Conservation (phyloP, 2,329 filamentous ascomycete genomes). For the Sclerotinia minor region DNA sequence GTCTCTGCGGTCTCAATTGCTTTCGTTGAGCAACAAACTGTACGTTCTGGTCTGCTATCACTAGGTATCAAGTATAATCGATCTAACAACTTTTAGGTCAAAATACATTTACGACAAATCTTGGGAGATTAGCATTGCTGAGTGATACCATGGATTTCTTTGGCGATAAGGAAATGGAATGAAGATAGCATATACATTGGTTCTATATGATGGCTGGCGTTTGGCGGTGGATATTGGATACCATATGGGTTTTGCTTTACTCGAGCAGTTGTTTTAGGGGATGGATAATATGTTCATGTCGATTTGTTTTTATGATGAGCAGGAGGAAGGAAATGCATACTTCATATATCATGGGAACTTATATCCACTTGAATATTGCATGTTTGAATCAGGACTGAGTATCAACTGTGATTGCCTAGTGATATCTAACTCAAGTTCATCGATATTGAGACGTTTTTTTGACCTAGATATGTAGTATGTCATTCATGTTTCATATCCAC, state of each 20-base stretch:
- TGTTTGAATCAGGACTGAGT: no score
- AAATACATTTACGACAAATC: neutral
- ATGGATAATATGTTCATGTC: neutral
- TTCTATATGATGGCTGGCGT: neutral
- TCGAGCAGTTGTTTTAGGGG: neutral
- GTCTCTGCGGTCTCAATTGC: conserved; percentile 18
- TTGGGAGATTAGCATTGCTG: neutral
- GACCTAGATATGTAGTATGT: neutral
- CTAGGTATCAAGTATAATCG: neutral
- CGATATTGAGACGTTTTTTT: neutral
- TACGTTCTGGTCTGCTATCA: neutral
- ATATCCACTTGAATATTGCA: neutral
- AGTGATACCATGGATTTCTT: conserved; percentile 9
- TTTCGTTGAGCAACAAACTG: conserved; percentile 9
- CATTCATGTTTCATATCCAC: neutral
- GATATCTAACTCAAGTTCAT: neutral
- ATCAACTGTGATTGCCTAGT: neutral
- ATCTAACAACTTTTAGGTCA: conserved; percentile 1
- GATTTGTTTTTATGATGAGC: neutral
- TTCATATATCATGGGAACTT: neutral
- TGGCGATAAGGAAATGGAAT: neutral
- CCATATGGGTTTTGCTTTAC: conserved; percentile 1
- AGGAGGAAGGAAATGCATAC: neutral
- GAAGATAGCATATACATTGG: neutral
- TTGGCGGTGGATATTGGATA: neutral